phyloP scores from a whole-genome alignment of 305 asterid genomes.

The Petunia hybrid region DNA sequence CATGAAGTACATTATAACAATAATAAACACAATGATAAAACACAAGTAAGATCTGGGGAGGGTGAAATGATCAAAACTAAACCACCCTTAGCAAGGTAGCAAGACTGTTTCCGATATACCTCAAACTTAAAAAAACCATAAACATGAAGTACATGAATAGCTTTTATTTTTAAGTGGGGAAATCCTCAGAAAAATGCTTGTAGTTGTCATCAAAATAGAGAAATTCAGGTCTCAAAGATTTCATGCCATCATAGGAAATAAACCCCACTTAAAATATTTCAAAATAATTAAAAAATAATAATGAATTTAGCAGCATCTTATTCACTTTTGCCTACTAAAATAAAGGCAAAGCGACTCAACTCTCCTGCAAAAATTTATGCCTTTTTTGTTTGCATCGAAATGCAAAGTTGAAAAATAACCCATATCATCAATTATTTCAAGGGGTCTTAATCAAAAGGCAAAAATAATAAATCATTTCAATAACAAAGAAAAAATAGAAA shows the following conservation, averaged over 20 bases:
- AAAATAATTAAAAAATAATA: background rate
- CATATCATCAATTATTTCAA: constrained; percentile 4
- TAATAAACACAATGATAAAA: too few relatives aligned
- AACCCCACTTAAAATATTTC: background rate
- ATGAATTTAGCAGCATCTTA: background rate
- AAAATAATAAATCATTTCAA: background rate
- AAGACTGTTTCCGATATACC: too few relatives aligned
- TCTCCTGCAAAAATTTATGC: constrained; percentile 11
- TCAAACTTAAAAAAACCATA: too few relatives aligned
- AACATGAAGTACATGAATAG: too few relatives aligned
- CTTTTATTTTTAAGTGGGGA: background rate
- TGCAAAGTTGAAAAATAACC: background rate
- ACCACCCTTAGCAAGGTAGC: too few relatives aligned
- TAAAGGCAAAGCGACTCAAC: constrained; percentile 31
- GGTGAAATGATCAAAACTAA: too few relatives aligned
- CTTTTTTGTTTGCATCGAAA: constrained; percentile 4
- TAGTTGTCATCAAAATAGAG: constrained; percentile 66
- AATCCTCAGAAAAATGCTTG: constrained; percentile 80
- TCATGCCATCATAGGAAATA: constrained; percentile 53
- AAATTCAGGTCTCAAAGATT: constrained; percentile 94
- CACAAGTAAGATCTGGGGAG: too few relatives aligned
- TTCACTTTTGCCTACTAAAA: constrained; percentile 28
- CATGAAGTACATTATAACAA: too few relatives aligned
- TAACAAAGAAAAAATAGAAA: background rate
- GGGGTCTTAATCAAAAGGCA: constrained; percentile 16